These are phyloP conservation scores for Clathrospora elynae DNA, from an alignment of 2,329 filamentous ascomycete species.

Conservation along the genomic window DNA sequence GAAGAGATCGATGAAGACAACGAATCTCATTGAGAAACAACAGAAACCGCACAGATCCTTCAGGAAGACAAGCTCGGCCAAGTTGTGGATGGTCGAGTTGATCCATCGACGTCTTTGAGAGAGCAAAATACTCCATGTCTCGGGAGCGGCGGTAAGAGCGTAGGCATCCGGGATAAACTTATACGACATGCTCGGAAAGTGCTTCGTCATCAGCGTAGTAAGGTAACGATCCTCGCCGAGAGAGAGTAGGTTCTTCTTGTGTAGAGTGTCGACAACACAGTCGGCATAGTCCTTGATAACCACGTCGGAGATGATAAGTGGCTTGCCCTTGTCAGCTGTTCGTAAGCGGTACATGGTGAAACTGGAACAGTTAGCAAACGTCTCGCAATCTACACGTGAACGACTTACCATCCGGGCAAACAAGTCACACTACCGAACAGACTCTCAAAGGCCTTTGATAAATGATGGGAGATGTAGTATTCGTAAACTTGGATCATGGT, in stretches of 20 bases:
- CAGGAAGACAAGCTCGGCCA: conserved; percentile 86
- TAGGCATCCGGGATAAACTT: conserved; percentile 95
- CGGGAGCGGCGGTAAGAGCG: conserved; percentile 89
- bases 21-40: conserved; percentile 96
- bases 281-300: conserved; percentile 88
- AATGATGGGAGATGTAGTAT: conserved; percentile 97
- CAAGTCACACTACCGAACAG: conserved; percentile 98
- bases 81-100: conserved; percentile 97
- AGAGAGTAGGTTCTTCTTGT: conserved; percentile 90
- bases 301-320: conserved; percentile 87
- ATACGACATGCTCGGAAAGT: conserved; percentile 94
- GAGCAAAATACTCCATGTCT: conserved; percentile 89
- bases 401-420: conserved; percentile 93
- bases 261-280: conserved; percentile 88
- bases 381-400: not conserved
- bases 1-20: conserved; percentile 91
- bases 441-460: conserved; percentile 96
- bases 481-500: conserved; percentile 99
- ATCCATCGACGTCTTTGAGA: conserved; percentile 99
- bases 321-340: conserved; percentile 91
- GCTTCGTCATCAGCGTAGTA: conserved; percentile 96
- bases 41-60: conserved; percentile 98
- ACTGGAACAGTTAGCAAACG: conserved; percentile 58
- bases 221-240: conserved; percentile 97
- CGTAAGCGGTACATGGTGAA: conserved; percentile 98